A percentile compares a stretch with the other conserved stretches of the same genome.
Conservation (phyloP, 192 early-diverging fungal genomes). For the Phlyctochytrium arcticum region DNA sequence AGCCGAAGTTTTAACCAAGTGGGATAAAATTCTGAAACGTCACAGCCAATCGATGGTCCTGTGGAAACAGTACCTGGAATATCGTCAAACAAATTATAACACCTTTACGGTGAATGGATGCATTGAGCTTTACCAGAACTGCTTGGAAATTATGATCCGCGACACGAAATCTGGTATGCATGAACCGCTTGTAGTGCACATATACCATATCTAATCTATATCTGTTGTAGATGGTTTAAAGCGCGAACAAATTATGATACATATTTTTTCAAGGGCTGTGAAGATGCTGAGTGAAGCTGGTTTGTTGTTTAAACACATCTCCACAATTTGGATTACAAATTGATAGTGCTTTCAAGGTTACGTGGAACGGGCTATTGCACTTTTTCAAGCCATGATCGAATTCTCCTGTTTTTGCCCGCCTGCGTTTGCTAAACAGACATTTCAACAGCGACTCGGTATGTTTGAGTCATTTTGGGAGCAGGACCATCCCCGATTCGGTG, state of each 20-base stretch:
- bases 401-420: slow-evolving; percentile 44
- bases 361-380: slow-evolving; percentile 37
- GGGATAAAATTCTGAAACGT: slow-evolving; percentile 34
- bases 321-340: too few relatives aligned
- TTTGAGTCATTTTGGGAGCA: slow-evolving; percentile 50
- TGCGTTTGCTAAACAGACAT: slow-evolving; percentile 16
- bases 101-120: slow-evolving; percentile 31
- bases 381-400: slow-evolving; percentile 47
- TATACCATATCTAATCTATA: slow-evolving; percentile 10
- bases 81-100: slow-evolving; percentile 35
- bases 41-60: slow-evolving; percentile 18
- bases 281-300: too few relatives aligned
- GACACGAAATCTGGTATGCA: neutral
- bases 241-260: slow-evolving; percentile 23
- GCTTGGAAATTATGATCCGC: slow-evolving; percentile 15
- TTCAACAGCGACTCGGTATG: slow-evolving; percentile 32
- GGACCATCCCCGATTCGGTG: slow-evolving; percentile 40
- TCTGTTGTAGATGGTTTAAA: too few relatives aligned
- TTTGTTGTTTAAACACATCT: too few relatives aligned
- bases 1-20: slow-evolving; percentile 28
- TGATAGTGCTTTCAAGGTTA: slow-evolving; percentile 39
- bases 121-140: slow-evolving; percentile 34
- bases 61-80: slow-evolving; percentile 45
- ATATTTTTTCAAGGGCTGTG: slow-evolving; percentile 33
- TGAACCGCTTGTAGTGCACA: too few relatives aligned